Percentiles rank a stretch among this genome's conserved stretches.
These are phyloP conservation scores for Fraxinus paxiana DNA, from an alignment of 305 asterid species.

Conservation along the genomic window DNA sequence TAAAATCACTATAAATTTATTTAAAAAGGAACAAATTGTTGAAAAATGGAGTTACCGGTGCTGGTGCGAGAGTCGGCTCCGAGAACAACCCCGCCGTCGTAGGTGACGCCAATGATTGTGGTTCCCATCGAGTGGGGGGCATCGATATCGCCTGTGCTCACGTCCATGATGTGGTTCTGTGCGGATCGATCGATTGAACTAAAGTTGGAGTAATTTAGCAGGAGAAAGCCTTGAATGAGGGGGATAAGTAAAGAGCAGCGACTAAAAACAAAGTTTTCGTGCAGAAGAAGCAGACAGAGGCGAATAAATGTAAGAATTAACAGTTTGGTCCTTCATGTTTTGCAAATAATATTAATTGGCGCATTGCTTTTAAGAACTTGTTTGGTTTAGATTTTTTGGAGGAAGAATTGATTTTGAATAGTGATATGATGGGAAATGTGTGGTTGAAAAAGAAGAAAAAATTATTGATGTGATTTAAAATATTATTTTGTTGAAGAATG, in stretches of 20 bases:
- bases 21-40: background rate
- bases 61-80: slow-evolving; percentile 92
- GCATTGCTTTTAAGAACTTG: background rate
- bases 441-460: too few species aligned
- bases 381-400: too few species aligned
- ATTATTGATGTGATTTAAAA: too few species aligned
- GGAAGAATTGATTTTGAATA: too few species aligned
- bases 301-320: background rate
- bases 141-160: slow-evolving; percentile 41
- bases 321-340: slow-evolving; percentile 11
- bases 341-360: background rate
- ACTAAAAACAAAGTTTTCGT: slow-evolving; percentile 18
- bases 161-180: slow-evolving; percentile 35
- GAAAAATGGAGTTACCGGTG: slow-evolving; percentile 48
- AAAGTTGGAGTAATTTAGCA: background rate
- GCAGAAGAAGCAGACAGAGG: slow-evolving; percentile 23
- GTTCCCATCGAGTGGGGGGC: slow-evolving; percentile 83
- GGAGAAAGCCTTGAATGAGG: background rate
- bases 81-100: slow-evolving; percentile 80
- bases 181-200: slow-evolving; percentile 8
- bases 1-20: background rate
- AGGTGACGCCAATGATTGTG: slow-evolving; percentile 84
- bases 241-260: background rate
- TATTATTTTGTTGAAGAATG: too few species aligned
- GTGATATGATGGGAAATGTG: too few species aligned